phyloP scores from a whole-genome alignment of 768 basidiomycete genomes.

The Suillus paluster region DNA sequence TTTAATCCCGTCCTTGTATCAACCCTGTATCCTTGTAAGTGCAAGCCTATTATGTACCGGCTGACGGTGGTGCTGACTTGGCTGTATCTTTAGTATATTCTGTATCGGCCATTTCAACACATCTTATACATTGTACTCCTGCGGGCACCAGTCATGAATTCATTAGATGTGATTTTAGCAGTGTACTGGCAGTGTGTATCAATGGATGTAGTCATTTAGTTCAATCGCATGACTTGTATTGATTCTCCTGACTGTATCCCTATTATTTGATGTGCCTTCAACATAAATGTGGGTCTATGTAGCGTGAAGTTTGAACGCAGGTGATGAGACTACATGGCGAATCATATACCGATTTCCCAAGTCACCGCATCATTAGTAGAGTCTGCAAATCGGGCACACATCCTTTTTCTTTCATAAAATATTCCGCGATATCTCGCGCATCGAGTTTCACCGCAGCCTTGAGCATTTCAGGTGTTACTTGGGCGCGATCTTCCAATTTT shows the following conservation, averaged over 20 bases:
- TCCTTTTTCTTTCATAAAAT: constrained; percentile 70
- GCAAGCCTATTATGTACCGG: not conserved
- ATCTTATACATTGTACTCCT: constrained; percentile 15
- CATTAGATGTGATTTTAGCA: constrained; percentile 31
- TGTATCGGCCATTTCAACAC: constrained; percentile 15
- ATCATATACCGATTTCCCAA: not conserved
- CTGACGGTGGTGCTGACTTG: constrained; percentile 12
- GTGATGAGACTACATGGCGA: not conserved
- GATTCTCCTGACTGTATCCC: constrained; percentile 4
- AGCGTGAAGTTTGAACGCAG: not conserved
- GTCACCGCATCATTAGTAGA: constrained; percentile 44
- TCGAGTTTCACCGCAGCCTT: constrained; percentile 64
- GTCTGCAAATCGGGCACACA: constrained; percentile 78
- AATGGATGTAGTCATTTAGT: constrained; percentile 16
- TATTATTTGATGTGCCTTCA: not conserved
- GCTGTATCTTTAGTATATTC: constrained; percentile 15
- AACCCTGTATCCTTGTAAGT: constrained; percentile 20
- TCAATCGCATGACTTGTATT: constrained; percentile 7
- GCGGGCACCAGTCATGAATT: constrained; percentile 17
- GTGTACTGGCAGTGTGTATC: constrained; percentile 19
- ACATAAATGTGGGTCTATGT: too few species aligned
- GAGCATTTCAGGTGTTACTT: constrained; percentile 60
- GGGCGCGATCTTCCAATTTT: constrained; percentile 62
- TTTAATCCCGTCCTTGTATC: constrained; percentile 48
- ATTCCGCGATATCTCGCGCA: constrained; percentile 73